Base-by-base conservation (phyloP, 2,329 filamentous ascomycete species). In the Aspergillus intermedius region DNA sequence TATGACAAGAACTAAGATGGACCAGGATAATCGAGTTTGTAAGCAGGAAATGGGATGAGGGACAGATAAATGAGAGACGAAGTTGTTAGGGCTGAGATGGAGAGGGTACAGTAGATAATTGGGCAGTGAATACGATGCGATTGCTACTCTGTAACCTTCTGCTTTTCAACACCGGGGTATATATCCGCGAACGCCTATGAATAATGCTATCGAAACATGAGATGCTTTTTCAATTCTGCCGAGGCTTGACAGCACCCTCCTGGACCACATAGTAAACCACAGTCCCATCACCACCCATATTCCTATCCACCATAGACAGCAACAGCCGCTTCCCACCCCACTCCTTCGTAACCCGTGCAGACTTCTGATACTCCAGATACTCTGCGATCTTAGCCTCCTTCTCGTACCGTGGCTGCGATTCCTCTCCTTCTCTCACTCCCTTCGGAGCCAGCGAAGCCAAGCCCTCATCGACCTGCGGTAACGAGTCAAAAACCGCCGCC, bases 211-310 rank as follows among this genome's bases (percentile, higher is more conserved):
- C 10, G 10, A 28, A 30, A 12, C 12, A 12, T 30, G 25, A 30
- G 10, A 30, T 30, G 25, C 13, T 17, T 17, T 30, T 40, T 51
- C 54, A 83, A 64, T 84, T 84, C 64, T 84, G 81, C 53, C 81
- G 69, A 10, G 81, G 81, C 66, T 84, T 84, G 23, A 84, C 79
- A 46, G 80, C 73, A 4, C 81, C 81, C 60, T 84, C 81, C 56
- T 83, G 79, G 44, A 83, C 73, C 53, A 84, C 75, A 60, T 85
- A 85, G 62, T 84, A 85, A 34, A 82, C 79, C 25, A 84, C 73
- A 1, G 82, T 84, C 39, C 81, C 81, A 61, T 84, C 81, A 6
- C 73, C 73, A 28, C 72, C 73, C 60, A 67, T 66, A 2, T 63
- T 64, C 50, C 66, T 64, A 59, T 82, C 75, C 45, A 80, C 68